phyloP scores from a whole-genome alignment of 2,329 filamentous ascomycete species.

The Zasmidium cellare region DNA sequence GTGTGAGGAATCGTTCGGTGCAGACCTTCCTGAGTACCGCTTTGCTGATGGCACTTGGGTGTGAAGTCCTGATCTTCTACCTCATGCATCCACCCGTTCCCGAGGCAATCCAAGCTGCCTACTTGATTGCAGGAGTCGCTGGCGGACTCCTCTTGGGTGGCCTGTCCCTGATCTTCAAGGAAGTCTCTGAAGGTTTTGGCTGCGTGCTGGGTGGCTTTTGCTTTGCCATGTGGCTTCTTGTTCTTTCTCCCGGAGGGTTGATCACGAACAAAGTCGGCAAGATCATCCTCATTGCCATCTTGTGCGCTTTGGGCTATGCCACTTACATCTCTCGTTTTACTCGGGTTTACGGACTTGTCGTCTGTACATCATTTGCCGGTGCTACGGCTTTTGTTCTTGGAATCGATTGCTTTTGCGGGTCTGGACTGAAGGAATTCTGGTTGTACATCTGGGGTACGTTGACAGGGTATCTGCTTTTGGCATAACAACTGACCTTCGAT shows the following conservation, averaged over 20 bases:
- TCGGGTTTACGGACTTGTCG: slow-evolving; percentile 74
- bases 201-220: slow-evolving; percentile 87
- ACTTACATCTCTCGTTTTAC: slow-evolving; percentile 79
- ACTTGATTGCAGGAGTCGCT: slow-evolving; percentile 74
- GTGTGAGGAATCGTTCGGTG: slow-evolving; percentile 75
- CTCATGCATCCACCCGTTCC: slow-evolving; percentile 79
- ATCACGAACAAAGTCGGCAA: slow-evolving; percentile 63
- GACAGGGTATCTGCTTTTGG: not conserved
- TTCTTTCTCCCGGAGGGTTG: slow-evolving; percentile 73
- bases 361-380: slow-evolving; percentile 75
- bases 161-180: slow-evolving; percentile 73
- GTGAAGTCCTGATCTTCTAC: slow-evolving; percentile 81
- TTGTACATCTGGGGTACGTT: slow-evolving; percentile 77
- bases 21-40: slow-evolving; percentile 79
- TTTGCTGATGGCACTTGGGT: slow-evolving; percentile 70
- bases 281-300: slow-evolving; percentile 71
- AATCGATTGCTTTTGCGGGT: slow-evolving; percentile 84
- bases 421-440: slow-evolving; percentile 97
- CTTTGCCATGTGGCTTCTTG: slow-evolving; percentile 86
- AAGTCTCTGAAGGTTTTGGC: slow-evolving; percentile 80
- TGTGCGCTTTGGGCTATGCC: slow-evolving; percentile 68
- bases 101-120: slow-evolving; percentile 78
- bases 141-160: slow-evolving; percentile 74
- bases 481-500: slow-evolving; percentile 14
- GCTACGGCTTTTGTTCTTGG: slow-evolving; percentile 78